A percentile compares a stretch with the other conserved stretches of the same genome.
Conservation (phyloP, 768 basidiomycete species). For the Podaxis sp. region DNA sequence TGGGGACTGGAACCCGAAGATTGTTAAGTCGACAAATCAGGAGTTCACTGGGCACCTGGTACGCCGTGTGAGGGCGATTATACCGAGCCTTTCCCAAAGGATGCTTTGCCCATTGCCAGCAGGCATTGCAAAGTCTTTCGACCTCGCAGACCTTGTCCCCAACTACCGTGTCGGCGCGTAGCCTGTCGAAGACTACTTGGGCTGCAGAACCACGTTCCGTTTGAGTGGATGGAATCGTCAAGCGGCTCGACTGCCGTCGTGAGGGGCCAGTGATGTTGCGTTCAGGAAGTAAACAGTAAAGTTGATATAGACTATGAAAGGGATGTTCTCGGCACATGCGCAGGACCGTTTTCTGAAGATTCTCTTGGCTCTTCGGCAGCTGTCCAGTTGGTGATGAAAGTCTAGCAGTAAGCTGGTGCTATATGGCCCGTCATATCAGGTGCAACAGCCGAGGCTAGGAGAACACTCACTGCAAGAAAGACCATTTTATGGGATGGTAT, state of each 20-base stretch:
- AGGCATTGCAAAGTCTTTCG: slow-evolving; percentile 63
- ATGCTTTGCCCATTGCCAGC: slow-evolving; percentile 71
- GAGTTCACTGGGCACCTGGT: slow-evolving; percentile 29
- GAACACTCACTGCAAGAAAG: slow-evolving; percentile 62
- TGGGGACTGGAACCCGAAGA: slow-evolving; percentile 82
- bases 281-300: slow-evolving; percentile 61
- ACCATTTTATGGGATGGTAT: slow-evolving; percentile 89
- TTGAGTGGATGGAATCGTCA: slow-evolving; percentile 43
- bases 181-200: slow-evolving; percentile 52
- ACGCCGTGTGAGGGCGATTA: slow-evolving; percentile 17
- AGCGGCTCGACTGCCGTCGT: slow-evolving; percentile 50
- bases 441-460: background rate
- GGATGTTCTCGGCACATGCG: slow-evolving; percentile 89
- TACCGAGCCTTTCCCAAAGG: slow-evolving; percentile 41
- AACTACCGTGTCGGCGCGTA: slow-evolving; percentile 40
- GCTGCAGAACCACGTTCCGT: slow-evolving; percentile 68
- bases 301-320: slow-evolving; percentile 89
- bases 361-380: slow-evolving; percentile 46
- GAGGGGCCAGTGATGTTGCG: slow-evolving; percentile 10
- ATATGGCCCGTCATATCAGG: background rate
- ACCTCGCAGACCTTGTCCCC: slow-evolving; percentile 48
- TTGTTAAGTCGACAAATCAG: slow-evolving; percentile 49
- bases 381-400: slow-evolving; percentile 45
- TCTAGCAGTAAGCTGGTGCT: slow-evolving; percentile 92
- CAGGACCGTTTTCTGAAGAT: slow-evolving; percentile 62